Base-by-base conservation (phyloP, 2,329 filamentous ascomycete species). In the Hysterium pulicare region DNA sequence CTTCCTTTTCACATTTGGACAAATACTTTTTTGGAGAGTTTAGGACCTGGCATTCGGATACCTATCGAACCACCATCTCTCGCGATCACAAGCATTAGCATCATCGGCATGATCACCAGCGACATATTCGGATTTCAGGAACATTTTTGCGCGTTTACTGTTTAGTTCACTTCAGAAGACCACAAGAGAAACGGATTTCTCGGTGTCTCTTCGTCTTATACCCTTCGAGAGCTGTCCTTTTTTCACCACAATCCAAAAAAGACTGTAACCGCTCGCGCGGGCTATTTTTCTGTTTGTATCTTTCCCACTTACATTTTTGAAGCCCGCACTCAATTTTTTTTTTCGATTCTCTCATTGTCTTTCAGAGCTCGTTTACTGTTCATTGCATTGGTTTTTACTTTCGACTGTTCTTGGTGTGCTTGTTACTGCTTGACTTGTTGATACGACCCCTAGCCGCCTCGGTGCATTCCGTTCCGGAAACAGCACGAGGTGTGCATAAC, bases 251-350 rank as follows among this genome's bases (percentile, higher is more conserved):
- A 23, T n/a, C n/a, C 28, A 51, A 57, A 64, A 60, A 66, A 67
- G 64, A 67, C 57, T 64, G 62, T 66, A 62, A 58, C 64, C 60
- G 65, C 65, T 66, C 65, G 51, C 65, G 64, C 65, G 64, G 65
- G 59, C 53, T 49, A 59, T 44, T 57, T 57, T 47, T 55, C 51
- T 47, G 62, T n/a, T n/a, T n/a, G n/a, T n/a, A n/a, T n/a, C n/a
- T n/a, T n/a, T n/a, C n/a, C n/a, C n/a, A n/a, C n/a, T n/a, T n/a
- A n/a, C n/a, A n/a, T n/a, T n/a, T n/a, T n/a, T n/a, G n/a, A n/a
- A n/a, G n/a, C n/a, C n/a, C n/a, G n/a, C n/a, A n/a, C n/a, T n/a
- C n/a, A n/a, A n/a, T n/a, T n/a, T n/a, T n/a, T n/a, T n/a, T n/a
- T n/a, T n/a, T n/a, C n/a, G n/a, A n/a, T n/a, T n/a, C n/a, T n/a